Evolutionary conservation across 2,329 filamentous ascomycete genomes (phyloP).

Genomic region (Colletotrichum melonis): DNA sequence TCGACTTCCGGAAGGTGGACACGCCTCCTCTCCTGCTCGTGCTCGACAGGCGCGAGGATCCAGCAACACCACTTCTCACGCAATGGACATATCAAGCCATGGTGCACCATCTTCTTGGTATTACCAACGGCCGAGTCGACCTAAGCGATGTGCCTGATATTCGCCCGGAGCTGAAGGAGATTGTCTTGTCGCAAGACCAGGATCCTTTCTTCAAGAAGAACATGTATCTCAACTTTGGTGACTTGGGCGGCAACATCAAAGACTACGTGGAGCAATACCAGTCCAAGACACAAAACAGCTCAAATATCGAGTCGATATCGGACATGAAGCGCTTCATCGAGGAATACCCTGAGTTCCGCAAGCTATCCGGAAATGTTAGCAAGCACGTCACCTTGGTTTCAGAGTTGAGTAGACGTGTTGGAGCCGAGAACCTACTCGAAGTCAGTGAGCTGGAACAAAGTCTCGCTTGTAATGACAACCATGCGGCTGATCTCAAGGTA

Average conservation of each 20-base stretch:
- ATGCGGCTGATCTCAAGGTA: slow-evolving; percentile 90
- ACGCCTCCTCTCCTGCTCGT: slow-evolving; percentile 93
- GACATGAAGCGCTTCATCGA: slow-evolving; percentile 99
- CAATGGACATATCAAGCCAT: slow-evolving; percentile 99
- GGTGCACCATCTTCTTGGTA: slow-evolving; percentile 96
- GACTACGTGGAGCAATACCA: slow-evolving; percentile 99
- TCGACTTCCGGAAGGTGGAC: slow-evolving; percentile 95
- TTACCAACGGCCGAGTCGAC: slow-evolving; percentile 94
- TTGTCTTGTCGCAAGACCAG: slow-evolving; percentile 95
- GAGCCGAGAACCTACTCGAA: slow-evolving; percentile 88
- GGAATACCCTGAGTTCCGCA: slow-evolving; percentile 97
- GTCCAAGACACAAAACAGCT: slow-evolving; percentile 94
- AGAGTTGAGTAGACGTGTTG: slow-evolving; percentile 89
- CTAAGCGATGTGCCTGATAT: slow-evolving; percentile 86
- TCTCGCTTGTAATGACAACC: slow-evolving; percentile 95
- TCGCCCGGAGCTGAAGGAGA: slow-evolving; percentile 88
- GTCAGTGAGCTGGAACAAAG: slow-evolving; percentile 98
- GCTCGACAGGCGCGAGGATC: slow-evolving; percentile 91
- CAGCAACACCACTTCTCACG: slow-evolving; percentile 91
- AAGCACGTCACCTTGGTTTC: slow-evolving; percentile 98
- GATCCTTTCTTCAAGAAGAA: slow-evolving; percentile 99
- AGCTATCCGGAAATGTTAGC: slow-evolving; percentile 96
- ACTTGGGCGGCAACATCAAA: slow-evolving; percentile 95
- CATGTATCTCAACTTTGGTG: slow-evolving; percentile 98
- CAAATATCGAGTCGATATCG: slow-evolving; percentile 94